These are phyloP conservation scores for Puccinia novopanici DNA, from an alignment of 1,284 basidiomycete species.

Conservation along the genomic window DNA sequence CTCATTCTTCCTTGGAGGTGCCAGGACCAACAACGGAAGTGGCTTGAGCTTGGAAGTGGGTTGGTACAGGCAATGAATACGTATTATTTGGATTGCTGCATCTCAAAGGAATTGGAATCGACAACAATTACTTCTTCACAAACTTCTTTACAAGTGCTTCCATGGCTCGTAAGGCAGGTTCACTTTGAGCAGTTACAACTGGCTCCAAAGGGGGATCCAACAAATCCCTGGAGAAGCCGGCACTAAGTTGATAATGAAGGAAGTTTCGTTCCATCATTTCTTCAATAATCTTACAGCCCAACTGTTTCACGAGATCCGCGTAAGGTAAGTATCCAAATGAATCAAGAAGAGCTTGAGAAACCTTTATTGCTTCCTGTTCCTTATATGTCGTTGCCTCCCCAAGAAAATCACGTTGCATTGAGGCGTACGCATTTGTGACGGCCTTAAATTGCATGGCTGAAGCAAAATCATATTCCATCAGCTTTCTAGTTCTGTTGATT, in stretches of 20 bases:
- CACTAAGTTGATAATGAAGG: background rate
- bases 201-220: background rate
- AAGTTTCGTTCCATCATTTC: constrained; percentile 10
- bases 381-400: constrained; percentile 8
- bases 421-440: background rate
- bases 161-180: background rate
- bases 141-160: background rate
- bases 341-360: background rate
- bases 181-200: too few relatives aligned
- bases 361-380: background rate
- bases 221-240: constrained; percentile 10
- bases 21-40: too few relatives aligned
- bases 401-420: background rate
- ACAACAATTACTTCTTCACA: background rate
- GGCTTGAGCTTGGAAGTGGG: too few relatives aligned
- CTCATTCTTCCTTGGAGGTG: too few relatives aligned
- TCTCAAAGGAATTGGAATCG: too few relatives aligned
- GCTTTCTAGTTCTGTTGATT: constrained; percentile 2
- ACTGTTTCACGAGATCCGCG: background rate
- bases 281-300: background rate
- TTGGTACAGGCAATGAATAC: too few relatives aligned
- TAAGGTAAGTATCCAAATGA: background rate
- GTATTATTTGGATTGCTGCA: too few relatives aligned
- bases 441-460: background rate
- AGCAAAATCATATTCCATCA: background rate